Base-by-base conservation (phyloP, 2,329 filamentous ascomycete species). In the Tolypocladium nubicola region DNA sequence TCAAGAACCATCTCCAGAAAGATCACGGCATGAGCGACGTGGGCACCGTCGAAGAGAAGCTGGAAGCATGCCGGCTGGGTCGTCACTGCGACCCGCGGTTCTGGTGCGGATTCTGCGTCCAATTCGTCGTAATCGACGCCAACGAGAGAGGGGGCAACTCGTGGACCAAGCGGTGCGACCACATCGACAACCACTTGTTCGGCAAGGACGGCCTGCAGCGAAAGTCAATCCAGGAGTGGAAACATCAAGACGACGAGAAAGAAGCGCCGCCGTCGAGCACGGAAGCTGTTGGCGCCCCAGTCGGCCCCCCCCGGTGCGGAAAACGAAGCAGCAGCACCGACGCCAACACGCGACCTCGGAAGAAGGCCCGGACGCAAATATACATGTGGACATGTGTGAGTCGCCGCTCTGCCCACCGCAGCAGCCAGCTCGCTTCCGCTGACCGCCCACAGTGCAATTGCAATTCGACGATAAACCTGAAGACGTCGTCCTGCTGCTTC, bases 21-120 rank as follows among this genome's bases (percentile, higher is more conserved):
- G 71, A 79, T 9, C 84, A 88, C 61, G 68, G 54, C 41, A 66
- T 72, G 54, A 56, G 49, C 0, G 69, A 75, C 30, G 43, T 57
- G 0, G 61, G 63, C 8, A 55, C 63, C 2, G 45, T 79, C 1
- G 74, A 80, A 1, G 63, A 68, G 1, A 79, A 76, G 58, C 65
- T 84, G 1, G 76, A 80, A 35, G 73, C 69, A 7, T 82, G 82
- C 61, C 81, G 81, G 8, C 81, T 89, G 35, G 87, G 87, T 0
- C 76, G 81, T 16, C 85, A 87, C 59, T 82, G 79, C 37, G 83
- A 87, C 61, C 72, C 74, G 2, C 76, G 79, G 7, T 96, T 90
- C 71, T 96, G 91, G 91, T 96, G 92, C 66, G 91, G 91, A 0
- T 96, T 96, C 68, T 96, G 90, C 68, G 66, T 73, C 19, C 65